These are phyloP conservation scores for Acmispon strigosus DNA, from an alignment of 306 rosid genomes.

Conservation along the genomic window DNA sequence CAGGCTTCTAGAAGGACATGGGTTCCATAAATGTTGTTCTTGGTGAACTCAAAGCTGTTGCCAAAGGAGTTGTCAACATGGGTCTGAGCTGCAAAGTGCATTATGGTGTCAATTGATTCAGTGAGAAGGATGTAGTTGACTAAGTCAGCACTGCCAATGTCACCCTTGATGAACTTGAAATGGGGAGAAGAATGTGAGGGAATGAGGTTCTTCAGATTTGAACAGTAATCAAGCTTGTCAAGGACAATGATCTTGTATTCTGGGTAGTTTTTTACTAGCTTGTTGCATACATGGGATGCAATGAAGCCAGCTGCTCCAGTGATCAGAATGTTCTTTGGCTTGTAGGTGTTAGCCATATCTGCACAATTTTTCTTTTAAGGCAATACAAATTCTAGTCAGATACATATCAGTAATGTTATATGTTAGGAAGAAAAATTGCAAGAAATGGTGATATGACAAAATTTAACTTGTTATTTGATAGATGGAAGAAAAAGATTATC, in stretches of 20 bases:
- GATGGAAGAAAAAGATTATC: no score
- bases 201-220: conserved; percentile 24
- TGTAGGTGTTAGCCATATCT: background rate
- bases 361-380: background rate
- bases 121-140: conserved; percentile 27
- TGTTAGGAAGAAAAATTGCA: no score
- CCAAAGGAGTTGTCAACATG: conserved; percentile 32
- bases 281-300: conserved; percentile 33
- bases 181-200: conserved; percentile 20
- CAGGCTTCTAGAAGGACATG: conserved; percentile 34
- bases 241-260: conserved; percentile 27
- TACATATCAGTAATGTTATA: no score
- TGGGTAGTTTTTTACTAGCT: conserved; percentile 6
- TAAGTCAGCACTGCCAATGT: conserved; percentile 28
- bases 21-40: conserved; percentile 30
- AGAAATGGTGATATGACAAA: no score
- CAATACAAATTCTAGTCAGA: background rate
- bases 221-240: conserved; percentile 32
- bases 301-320: conserved; percentile 29
- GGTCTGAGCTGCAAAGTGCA: conserved; percentile 37
- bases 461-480: no score
- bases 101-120: conserved; percentile 31
- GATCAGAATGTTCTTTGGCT: conserved; percentile 26
- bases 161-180: conserved; percentile 35
- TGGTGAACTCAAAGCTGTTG: conserved; percentile 34